Conservation (phyloP, 2,329 filamentous ascomycete genomes). For the Aspergillus sp. region DNA sequence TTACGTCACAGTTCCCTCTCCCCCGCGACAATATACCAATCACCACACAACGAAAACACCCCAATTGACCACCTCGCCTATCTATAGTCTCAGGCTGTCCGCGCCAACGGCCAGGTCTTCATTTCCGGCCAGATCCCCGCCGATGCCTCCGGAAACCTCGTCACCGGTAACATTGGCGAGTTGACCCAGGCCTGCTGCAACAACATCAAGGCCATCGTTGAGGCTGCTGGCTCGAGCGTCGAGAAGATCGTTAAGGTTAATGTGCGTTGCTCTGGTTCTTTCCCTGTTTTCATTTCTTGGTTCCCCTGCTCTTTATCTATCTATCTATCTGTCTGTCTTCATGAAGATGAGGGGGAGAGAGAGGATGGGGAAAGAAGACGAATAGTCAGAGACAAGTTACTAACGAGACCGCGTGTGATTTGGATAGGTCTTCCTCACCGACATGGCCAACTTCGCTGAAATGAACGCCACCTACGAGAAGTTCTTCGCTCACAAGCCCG, state of each 20-base stretch:
- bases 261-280: slow-evolving; percentile 30
- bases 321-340: background rate
- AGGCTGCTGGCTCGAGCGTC: slow-evolving; percentile 75
- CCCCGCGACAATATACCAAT: background rate
- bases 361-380: too few species aligned
- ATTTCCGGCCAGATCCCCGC: slow-evolving; percentile 76
- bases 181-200: slow-evolving; percentile 70
- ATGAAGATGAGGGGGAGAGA: too few species aligned
- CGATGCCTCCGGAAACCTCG: slow-evolving; percentile 59
- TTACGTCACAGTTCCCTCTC: background rate
- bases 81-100: slow-evolving; percentile 58
- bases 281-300: background rate
- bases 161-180: slow-evolving; percentile 65
- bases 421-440: slow-evolving; percentile 72
- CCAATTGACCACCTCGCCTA: background rate
- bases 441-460: slow-evolving; percentile 84
- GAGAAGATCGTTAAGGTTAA: slow-evolving; percentile 84
- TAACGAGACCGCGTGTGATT: too few species aligned
- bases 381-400: too few species aligned
- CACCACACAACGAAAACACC: background rate
- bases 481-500: slow-evolving; percentile 66
- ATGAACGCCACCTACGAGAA: slow-evolving; percentile 74
- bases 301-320: background rate
- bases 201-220: slow-evolving; percentile 81
- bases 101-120: slow-evolving; percentile 67